Evolutionary conservation across 2,329 filamentous ascomycete genomes (phyloP).

Genomic region (Fusarium sp.): DNA sequence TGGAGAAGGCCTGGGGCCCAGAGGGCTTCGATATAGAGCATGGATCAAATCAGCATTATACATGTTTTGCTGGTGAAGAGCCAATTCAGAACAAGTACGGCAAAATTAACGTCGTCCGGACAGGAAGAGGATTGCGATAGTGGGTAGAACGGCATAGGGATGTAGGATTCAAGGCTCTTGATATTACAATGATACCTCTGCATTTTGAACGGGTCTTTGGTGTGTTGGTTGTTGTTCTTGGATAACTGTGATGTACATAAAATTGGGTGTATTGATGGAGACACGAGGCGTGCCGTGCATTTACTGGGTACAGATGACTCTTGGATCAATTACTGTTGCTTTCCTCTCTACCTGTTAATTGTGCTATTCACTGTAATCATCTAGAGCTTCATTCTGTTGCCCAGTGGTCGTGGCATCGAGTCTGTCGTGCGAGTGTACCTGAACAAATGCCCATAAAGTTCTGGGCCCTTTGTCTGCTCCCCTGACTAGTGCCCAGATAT

Average conservation of each 20-base stretch:
- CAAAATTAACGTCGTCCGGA: conserved; percentile 13
- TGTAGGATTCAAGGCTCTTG: not conserved
- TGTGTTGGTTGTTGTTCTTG: not conserved
- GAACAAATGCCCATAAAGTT: not conserved
- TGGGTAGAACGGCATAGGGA: not conserved
- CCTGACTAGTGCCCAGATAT: not conserved
- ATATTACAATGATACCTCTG: conserved; percentile 1
- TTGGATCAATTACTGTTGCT: not conserved
- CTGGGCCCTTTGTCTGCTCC: not conserved
- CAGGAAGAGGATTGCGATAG: not conserved
- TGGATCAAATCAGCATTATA: conserved; percentile 20
- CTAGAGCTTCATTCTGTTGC: not conserved
- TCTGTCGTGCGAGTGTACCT: not conserved
- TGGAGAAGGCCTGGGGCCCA: conserved; percentile 54
- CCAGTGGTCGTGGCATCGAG: not conserved
- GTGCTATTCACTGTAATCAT: conserved; percentile 2
- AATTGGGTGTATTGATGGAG: not conserved
- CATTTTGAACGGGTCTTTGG: not conserved
- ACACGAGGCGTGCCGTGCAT: not conserved
- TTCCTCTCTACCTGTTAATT: not conserved
- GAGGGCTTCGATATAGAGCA: conserved; percentile 41
- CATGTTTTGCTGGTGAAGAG: conserved; percentile 12
- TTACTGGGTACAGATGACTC: not conserved
- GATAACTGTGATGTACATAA: not conserved
- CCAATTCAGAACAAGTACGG: conserved; percentile 37